phyloP scores from a whole-genome alignment of 371 early-diverging fungal genomes.

The Blastocladiella emersonii region DNA sequence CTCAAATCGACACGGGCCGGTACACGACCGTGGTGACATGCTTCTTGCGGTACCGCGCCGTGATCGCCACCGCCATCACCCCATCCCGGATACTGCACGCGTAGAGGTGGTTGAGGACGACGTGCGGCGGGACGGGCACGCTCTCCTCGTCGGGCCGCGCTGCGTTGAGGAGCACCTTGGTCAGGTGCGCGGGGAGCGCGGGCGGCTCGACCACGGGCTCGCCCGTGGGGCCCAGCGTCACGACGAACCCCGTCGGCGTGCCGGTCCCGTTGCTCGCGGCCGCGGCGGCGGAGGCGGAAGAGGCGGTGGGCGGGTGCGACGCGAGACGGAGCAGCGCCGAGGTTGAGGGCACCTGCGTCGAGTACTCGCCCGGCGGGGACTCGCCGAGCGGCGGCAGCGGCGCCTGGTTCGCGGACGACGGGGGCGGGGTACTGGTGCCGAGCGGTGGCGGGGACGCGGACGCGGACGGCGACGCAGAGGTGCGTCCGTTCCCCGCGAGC shows the following conservation, averaged over 20 bases:
- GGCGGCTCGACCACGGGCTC: background rate
- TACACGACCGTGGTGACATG: constrained; percentile 24
- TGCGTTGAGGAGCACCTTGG: constrained; percentile 2
- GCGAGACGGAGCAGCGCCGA: background rate
- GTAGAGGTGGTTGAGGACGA: constrained; percentile 86
- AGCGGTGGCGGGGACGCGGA: background rate
- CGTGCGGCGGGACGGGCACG: constrained; percentile 82
- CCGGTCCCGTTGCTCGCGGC: too few relatives aligned
- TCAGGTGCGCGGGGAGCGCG: background rate
- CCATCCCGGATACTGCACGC: constrained; percentile 90
- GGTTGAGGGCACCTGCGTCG: background rate
- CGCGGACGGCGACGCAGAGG: background rate
- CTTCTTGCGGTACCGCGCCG: constrained; percentile 77
- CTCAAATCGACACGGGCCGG: constrained; percentile 18
- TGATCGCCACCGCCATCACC: constrained; percentile 85
- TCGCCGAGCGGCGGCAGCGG: background rate
- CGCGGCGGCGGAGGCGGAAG: background rate
- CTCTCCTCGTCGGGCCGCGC: constrained; percentile 53
- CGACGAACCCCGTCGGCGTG: background rate
- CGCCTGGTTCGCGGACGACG: background rate
- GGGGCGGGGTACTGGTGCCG: background rate
- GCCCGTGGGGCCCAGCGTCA: background rate
- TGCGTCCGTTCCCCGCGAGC: too few relatives aligned
- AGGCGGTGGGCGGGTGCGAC: background rate
- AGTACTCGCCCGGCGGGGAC: background rate